phyloP scores from a whole-genome alignment of 352 stramenopile genomes.

The Globisporangium takayamanum region DNA sequence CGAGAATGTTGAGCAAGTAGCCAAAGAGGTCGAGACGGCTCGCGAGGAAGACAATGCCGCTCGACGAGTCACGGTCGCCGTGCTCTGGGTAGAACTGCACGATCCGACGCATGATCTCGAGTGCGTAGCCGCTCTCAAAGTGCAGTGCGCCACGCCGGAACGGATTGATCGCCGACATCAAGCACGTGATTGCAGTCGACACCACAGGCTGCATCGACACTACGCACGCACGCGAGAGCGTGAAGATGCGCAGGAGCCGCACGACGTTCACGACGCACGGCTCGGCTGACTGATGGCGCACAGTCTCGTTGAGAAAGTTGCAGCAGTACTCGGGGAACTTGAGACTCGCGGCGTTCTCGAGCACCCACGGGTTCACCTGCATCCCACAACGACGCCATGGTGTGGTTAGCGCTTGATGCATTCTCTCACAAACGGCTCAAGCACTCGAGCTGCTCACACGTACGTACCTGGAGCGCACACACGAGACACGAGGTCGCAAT shows the following conservation, averaged over 20 bases:
- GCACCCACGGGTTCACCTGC: slow-evolving; percentile 59
- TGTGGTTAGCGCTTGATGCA: background rate
- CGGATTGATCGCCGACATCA: slow-evolving; percentile 48
- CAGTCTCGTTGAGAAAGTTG: slow-evolving; percentile 56
- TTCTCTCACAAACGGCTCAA: too few species aligned
- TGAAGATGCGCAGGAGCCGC: slow-evolving; percentile 63
- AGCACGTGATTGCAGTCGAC: slow-evolving; percentile 46
- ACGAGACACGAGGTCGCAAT: slow-evolving; percentile 75
- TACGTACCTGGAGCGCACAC: slow-evolving; percentile 58
- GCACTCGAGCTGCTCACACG: too few species aligned
- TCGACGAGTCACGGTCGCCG: slow-evolving; percentile 42
- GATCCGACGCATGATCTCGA: slow-evolving; percentile 75
- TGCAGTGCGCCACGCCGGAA: slow-evolving; percentile 44
- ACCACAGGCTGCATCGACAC: slow-evolving; percentile 46
- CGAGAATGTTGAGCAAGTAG: slow-evolving; percentile 71
- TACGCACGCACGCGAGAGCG: slow-evolving; percentile 47
- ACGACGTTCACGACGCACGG: slow-evolving; percentile 56
- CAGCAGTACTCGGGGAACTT: slow-evolving; percentile 66
- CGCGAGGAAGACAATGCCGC: slow-evolving; percentile 69
- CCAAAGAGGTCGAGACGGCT: slow-evolving; percentile 63
- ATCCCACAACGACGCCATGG: background rate
- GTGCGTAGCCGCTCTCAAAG: slow-evolving; percentile 51
- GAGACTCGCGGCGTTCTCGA: slow-evolving; percentile 43
- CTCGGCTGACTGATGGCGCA: slow-evolving; percentile 55
- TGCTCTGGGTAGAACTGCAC: slow-evolving; percentile 65